Evolutionary conservation across 2,329 filamentous ascomycete species (phyloP), one percentile per base, ranked within the genome.

Genomic region (Dendryphion nanum): DNA sequence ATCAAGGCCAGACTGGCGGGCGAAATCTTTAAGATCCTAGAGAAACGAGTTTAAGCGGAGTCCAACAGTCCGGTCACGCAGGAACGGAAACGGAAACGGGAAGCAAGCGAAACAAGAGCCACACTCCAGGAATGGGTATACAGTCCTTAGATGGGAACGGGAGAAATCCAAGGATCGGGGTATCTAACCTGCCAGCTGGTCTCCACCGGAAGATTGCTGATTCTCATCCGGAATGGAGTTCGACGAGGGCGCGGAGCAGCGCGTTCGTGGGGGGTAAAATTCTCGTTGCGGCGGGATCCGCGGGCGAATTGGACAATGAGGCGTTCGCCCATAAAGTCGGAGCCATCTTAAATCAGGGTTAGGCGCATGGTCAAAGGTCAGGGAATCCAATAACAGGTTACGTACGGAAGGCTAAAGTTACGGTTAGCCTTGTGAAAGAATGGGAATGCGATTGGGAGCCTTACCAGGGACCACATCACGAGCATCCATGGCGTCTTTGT

Each of bases 141-240:
- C 50, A 51, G 59, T 48, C 51, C 48, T 16, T 52, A 59, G 43
- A 35, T 37, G 47, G 61, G 59, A 58, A 68, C 45, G 39, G 47
- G 51, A 44, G 42, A 68, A 67, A 75, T 77, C 59, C 61, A 64
- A 63, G 50, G 45, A 55, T 53, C 53, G 61, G 79, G 75, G 75
- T 70, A 75, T 86, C 93, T 93, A 85, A 98, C 93, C 93, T 98
- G 93, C 93, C 93, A 98, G 82, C 90, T 96, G 78, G 93, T 98
- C 78, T 97, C 91, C 74, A 82, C 83, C 68, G 91, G 90, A 71
- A 98, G 88, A 76, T 90, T 91, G 76, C 87, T 86, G 64, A 98
- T 94, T 71, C 91, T 85, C 93, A 98, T 97, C 69, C 93, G 86
- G 71, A 90, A 89, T 55, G 89, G 83, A 55, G 93, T 98, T 69